Conservation (phyloP, 2,329 filamentous ascomycete species). For the Ophiostoma tasmaniense region DNA sequence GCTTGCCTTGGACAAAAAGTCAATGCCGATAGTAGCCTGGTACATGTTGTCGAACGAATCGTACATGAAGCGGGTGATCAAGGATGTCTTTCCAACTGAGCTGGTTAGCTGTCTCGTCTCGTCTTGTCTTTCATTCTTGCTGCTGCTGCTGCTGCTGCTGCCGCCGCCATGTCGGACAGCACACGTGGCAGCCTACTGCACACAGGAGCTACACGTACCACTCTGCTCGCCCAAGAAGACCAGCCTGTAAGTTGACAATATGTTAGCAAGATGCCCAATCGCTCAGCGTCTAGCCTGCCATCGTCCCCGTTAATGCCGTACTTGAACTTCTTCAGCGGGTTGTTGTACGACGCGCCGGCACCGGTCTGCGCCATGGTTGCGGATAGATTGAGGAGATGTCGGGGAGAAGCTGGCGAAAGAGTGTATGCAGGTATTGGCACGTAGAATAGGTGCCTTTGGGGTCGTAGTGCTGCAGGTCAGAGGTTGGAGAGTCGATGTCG, state of each 20-base stretch:
- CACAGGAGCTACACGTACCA: slow-evolving; percentile 50
- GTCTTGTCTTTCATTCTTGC: background rate
- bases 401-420: background rate
- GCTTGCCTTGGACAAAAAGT: slow-evolving; percentile 91
- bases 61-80: slow-evolving; percentile 99
- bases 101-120: background rate
- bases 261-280: slow-evolving; percentile 10
- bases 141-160: background rate
- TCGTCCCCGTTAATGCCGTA: slow-evolving; percentile 35
- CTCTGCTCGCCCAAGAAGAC: slow-evolving; percentile 98
- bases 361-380: slow-evolving; percentile 66
- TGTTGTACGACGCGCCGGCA: slow-evolving; percentile 82
- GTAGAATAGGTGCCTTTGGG: background rate
- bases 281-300: background rate
- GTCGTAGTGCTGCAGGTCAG: background rate
- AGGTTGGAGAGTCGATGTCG: background rate
- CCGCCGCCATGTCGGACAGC: background rate
- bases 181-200: background rate
- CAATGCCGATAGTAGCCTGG: slow-evolving; percentile 97
- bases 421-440: background rate
- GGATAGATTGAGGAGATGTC: slow-evolving; percentile 3
- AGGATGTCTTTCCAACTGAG: slow-evolving; percentile 90
- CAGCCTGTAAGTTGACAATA: slow-evolving; percentile 50
- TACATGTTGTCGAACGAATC: slow-evolving; percentile 99
- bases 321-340: slow-evolving; percentile 99